Conservation (phyloP, 108 stramenopile species). For the Epithemia pelagica region DNA sequence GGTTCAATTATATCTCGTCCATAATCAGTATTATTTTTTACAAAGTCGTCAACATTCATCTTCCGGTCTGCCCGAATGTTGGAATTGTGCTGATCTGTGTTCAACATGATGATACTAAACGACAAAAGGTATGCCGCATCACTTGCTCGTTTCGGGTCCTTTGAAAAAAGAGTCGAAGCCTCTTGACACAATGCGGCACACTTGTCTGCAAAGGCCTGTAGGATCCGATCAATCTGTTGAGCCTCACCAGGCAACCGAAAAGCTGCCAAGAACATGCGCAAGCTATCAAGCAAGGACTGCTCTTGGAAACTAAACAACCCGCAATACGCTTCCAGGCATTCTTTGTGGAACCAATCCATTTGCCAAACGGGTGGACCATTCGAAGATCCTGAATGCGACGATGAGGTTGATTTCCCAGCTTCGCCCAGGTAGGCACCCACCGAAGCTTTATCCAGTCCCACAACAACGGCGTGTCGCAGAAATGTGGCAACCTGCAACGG, state of each 20-base stretch:
- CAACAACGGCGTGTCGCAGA: slow-evolving; percentile 80
- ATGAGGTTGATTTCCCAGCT: slow-evolving; percentile 55
- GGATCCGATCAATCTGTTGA: slow-evolving; percentile 85
- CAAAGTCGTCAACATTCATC: slow-evolving; percentile 87
- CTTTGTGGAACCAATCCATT: slow-evolving; percentile 82
- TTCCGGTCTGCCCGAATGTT: slow-evolving; percentile 91
- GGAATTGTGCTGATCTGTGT: slow-evolving; percentile 97
- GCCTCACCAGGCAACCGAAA: slow-evolving; percentile 95
- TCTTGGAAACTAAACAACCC: slow-evolving; percentile 81
- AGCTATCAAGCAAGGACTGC: slow-evolving; percentile 73
- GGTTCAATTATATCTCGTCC: slow-evolving; percentile 86
- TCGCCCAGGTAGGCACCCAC: slow-evolving; percentile 90
- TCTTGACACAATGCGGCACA: slow-evolving; percentile 78
- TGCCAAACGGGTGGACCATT: slow-evolving; percentile 54
- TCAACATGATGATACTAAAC: slow-evolving; percentile 97
- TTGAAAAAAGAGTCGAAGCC: slow-evolving; percentile 63
- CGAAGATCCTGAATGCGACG: slow-evolving; percentile 27
- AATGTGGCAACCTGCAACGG: slow-evolving; percentile 79
- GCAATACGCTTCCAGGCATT: slow-evolving; percentile 66
- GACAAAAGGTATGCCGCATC: slow-evolving; percentile 92
- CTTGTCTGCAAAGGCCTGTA: slow-evolving; percentile 85
- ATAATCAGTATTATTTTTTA: slow-evolving; percentile 89
- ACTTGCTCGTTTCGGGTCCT: slow-evolving; percentile 75
- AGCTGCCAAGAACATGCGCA: slow-evolving; percentile 90
- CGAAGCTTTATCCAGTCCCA: slow-evolving; percentile 81